These are phyloP conservation scores for Macrotyloma uniflorum DNA, from an alignment of 306 rosid genomes.

Conservation along the genomic window DNA sequence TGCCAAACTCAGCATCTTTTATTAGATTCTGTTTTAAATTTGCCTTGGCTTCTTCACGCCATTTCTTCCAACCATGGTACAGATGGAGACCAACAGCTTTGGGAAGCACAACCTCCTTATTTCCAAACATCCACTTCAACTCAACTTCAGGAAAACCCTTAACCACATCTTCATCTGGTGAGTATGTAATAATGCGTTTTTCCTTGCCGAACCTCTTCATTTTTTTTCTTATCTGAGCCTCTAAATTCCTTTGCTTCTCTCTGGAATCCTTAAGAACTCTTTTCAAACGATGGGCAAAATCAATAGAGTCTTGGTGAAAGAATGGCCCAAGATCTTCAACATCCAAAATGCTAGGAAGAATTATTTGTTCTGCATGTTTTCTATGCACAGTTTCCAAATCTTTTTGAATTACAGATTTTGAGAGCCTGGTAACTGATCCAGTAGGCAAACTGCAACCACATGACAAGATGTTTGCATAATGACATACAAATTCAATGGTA, in stretches of 20 bases:
- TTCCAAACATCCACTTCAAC: constrained; percentile 89
- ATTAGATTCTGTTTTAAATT: constrained; percentile 69
- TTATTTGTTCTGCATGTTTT: constrained; percentile 67
- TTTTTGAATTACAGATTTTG: constrained; percentile 69
- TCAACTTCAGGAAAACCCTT: constrained; percentile 90
- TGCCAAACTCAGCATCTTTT: constrained; percentile 67
- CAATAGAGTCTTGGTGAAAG: constrained; percentile 61
- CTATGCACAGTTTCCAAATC: constrained; percentile 81
- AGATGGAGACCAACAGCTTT: constrained; percentile 78
- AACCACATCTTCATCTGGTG: constrained; percentile 80
- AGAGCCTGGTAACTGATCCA: constrained; percentile 61
- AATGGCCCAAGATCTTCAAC: constrained; percentile 62
- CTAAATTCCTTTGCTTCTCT: constrained; percentile 65
- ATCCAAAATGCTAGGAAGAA: constrained; percentile 77
- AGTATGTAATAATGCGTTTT: constrained; percentile 53
- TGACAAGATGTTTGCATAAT: constrained; percentile 44
- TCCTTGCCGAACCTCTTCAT: constrained; percentile 77
- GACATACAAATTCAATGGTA: constrained; percentile 38
- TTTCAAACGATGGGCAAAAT: constrained; percentile 63
- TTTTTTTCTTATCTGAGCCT: constrained; percentile 63
- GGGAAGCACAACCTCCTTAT: constrained; percentile 82
- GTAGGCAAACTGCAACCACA: constrained; percentile 63
- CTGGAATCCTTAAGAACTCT: constrained; percentile 77
- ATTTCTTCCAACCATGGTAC: constrained; percentile 92
- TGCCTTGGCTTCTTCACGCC: constrained; percentile 87